Evolutionary conservation across 1,284 basidiomycete genomes (phyloP).

Genomic region (Moesziomyces aphidis): DNA sequence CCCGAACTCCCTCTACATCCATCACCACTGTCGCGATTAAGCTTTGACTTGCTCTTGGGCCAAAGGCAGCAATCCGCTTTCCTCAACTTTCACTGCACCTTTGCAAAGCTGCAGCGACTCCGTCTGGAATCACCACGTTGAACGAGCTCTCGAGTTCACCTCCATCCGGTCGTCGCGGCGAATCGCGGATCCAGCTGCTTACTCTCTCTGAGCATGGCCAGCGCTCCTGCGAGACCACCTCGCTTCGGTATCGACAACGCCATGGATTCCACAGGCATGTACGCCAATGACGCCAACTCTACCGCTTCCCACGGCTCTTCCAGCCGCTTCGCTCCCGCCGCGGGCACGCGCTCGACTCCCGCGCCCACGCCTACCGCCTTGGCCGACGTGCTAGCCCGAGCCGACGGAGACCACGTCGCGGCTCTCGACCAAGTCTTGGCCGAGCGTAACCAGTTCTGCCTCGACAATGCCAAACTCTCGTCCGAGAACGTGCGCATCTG

Average conservation of each 20-base stretch:
- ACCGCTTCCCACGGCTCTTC: slow-evolving; percentile 45
- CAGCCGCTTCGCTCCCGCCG: slow-evolving; percentile 27
- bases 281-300: slow-evolving; percentile 25
- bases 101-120: not conserved
- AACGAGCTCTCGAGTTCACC: no score
- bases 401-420: slow-evolving; percentile 36
- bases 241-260: slow-evolving; percentile 35
- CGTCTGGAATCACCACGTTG: no score
- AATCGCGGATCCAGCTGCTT: not conserved
- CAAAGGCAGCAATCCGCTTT: not conserved
- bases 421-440: slow-evolving; percentile 60
- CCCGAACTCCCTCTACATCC: not conserved
- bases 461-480: slow-evolving; percentile 56
- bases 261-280: slow-evolving; percentile 16
- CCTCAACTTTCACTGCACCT: not conserved
- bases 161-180: no score
- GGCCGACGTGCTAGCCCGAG: slow-evolving; percentile 51
- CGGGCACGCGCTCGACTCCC: slow-evolving; percentile 35
- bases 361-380: slow-evolving; percentile 49
- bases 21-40: not conserved
- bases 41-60: not conserved
- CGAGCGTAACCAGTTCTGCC: slow-evolving; percentile 56
- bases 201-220: slow-evolving; percentile 21
- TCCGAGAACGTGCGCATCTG: slow-evolving; percentile 63
- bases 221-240: slow-evolving; percentile 35